Conservation (phyloP, 2,329 filamentous ascomycete species). For the Aspergillus intermedius region DNA sequence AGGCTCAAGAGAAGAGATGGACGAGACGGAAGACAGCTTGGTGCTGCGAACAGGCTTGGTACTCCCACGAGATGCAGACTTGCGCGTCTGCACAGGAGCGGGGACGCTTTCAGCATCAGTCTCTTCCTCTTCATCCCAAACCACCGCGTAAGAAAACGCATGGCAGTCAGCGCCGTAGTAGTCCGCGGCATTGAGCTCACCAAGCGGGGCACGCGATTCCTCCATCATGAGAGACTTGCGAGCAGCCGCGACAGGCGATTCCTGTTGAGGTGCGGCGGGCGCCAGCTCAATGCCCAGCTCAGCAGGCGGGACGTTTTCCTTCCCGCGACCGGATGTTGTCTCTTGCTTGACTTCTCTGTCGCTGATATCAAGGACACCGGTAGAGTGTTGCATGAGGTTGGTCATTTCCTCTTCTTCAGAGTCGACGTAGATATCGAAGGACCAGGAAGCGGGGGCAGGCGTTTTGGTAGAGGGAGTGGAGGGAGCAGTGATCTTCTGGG, state of each 20-base stretch:
- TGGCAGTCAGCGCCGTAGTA: slow-evolving; percentile 63
- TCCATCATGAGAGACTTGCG: slow-evolving; percentile 52
- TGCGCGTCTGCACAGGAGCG: slow-evolving; percentile 5
- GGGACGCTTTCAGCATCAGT: slow-evolving; percentile 15
- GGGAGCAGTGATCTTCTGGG: slow-evolving; percentile 28
- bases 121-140: slow-evolving; percentile 41
- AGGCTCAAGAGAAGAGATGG: slow-evolving; percentile 20
- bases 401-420: slow-evolving; percentile 83
- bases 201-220: slow-evolving; percentile 60
- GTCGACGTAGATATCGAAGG: slow-evolving; percentile 93
- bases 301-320: slow-evolving; percentile 84
- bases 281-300: slow-evolving; percentile 56
- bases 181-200: slow-evolving; percentile 60
- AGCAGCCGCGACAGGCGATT: slow-evolving; percentile 17
- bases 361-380: slow-evolving; percentile 78
- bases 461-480: slow-evolving; percentile 27
- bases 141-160: slow-evolving; percentile 54
- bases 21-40: slow-evolving; percentile 18
- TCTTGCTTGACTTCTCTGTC: slow-evolving; percentile 65
- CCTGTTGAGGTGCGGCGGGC: slow-evolving; percentile 16
- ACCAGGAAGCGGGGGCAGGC: slow-evolving; percentile 54
- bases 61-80: not conserved
- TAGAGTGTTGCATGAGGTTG: slow-evolving; percentile 87
- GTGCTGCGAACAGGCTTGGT: slow-evolving; percentile 9
- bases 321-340: slow-evolving; percentile 53